phyloP scores from a whole-genome alignment of 176 grass and related monocot species.

The Ananas comosus region DNA sequence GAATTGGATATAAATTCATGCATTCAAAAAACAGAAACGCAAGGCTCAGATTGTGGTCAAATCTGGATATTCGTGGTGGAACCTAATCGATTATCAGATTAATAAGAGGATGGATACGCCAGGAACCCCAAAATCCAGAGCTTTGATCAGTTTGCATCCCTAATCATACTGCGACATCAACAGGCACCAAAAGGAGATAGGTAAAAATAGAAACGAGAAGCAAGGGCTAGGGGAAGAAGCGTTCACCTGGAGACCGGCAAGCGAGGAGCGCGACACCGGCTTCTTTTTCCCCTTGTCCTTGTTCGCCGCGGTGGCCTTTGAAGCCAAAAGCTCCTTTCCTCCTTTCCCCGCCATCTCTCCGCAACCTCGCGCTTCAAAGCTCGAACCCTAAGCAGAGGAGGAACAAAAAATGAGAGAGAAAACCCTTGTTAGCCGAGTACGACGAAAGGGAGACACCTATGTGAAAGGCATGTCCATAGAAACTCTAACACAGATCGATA shows the following conservation, averaged over 20 bases:
- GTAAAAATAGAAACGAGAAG: background rate
- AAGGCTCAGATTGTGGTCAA: no score
- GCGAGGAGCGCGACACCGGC: constrained; percentile 39
- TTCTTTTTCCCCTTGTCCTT: constrained; percentile 56
- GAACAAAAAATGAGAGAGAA: background rate
- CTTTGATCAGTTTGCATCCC: background rate
- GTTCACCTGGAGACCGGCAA: constrained; percentile 30
- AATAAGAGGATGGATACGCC: no score
- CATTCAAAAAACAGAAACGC: no score
- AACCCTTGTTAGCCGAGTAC: background rate
- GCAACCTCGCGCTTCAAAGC: background rate
- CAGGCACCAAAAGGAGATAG: no score
- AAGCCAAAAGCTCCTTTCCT: constrained; percentile 22
- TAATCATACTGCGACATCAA: background rate
- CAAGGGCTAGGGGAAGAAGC: background rate
- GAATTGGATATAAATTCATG: no score
- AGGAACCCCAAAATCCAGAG: no score
- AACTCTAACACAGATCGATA: background rate
- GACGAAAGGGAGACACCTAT: background rate
- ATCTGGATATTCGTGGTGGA: no score
- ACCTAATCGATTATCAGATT: no score
- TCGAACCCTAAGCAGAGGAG: background rate
- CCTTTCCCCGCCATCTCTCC: constrained; percentile 48
- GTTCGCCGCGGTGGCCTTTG: constrained; percentile 35
- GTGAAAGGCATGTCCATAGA: no score